These are phyloP conservation scores for Stachybotrys chartarum DNA, from an alignment of 2,329 filamentous ascomycete genomes.

Conservation along the genomic window DNA sequence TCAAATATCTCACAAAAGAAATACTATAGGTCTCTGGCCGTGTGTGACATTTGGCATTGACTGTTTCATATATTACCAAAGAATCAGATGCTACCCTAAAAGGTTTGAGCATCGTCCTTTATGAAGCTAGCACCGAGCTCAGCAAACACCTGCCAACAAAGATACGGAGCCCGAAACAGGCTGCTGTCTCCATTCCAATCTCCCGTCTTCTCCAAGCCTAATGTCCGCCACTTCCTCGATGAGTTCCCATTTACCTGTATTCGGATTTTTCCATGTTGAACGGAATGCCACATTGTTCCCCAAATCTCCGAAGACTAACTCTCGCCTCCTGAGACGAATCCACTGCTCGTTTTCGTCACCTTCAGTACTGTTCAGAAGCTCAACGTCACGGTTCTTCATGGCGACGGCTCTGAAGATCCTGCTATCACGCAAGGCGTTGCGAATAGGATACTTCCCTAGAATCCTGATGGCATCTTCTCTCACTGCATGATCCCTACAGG, in stretches of 20 bases:
- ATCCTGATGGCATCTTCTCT: constrained; percentile 32
- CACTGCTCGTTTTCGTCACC: constrained; percentile 28
- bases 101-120: too few species aligned
- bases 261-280: constrained; percentile 21
- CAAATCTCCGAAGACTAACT: constrained; percentile 30
- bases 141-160: constrained; percentile 1
- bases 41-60: too few species aligned
- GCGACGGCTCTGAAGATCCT: constrained; percentile 31
- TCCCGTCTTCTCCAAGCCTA: constrained; percentile 19
- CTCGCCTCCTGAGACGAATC: constrained; percentile 27
- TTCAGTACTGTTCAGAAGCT: constrained; percentile 21
- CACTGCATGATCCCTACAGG: constrained; percentile 29
- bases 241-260: constrained; percentile 25
- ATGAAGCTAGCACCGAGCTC: neutral
- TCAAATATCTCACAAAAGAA: too few species aligned
- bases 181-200: constrained; percentile 25
- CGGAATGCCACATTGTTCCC: constrained; percentile 29
- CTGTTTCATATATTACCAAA: too few species aligned
- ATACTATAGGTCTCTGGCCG: too few species aligned
- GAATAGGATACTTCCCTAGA: constrained; percentile 30
- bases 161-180: constrained; percentile 23
- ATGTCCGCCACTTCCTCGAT: constrained; percentile 29
- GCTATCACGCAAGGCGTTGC: constrained; percentile 36
- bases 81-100: too few species aligned
- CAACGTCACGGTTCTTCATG: constrained; percentile 27